Conservation (phyloP, 139 green algal species). For the Chlorella sp. region DNA sequence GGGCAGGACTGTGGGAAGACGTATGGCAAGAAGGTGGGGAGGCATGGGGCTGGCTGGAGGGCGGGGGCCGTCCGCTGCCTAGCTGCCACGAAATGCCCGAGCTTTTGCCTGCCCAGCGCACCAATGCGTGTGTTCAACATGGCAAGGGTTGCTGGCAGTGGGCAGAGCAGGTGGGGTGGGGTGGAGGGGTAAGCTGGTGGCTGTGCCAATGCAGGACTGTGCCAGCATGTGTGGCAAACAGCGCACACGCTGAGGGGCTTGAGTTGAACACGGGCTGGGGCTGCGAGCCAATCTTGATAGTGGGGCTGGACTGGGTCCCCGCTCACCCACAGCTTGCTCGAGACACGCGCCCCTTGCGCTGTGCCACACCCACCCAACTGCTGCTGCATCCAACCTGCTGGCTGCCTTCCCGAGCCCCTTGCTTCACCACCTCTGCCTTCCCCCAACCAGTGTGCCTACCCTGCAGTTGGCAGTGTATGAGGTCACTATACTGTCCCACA, state of each 20-base stretch:
- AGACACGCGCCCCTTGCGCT: not conserved
- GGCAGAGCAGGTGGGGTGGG: no score
- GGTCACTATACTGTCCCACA: not conserved
- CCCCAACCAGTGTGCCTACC: not conserved
- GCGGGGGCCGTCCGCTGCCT: no score
- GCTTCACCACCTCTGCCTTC: no score
- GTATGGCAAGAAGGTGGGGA: conserved; percentile 51
- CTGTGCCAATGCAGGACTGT: not conserved
- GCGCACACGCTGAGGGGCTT: not conserved
- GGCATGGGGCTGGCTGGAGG: not conserved
- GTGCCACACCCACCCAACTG: not conserved
- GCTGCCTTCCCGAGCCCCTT: not conserved
- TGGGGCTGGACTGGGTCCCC: no score
- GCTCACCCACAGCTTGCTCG: no score
- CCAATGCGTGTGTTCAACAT: no score
- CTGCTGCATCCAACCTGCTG: not conserved
- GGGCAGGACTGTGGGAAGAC: conserved; percentile 57
- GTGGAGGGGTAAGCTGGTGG: not conserved
- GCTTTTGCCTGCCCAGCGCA: not conserved
- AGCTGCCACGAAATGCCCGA: not conserved
- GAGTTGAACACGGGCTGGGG: no score
- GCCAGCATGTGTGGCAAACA: not conserved
- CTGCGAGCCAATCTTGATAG: not conserved
- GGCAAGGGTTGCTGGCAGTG: no score
- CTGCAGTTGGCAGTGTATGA: conserved; percentile 21